Base-by-base conservation (phyloP, 2,329 filamentous ascomycete species). In the Ceratocystis huliohia region DNA sequence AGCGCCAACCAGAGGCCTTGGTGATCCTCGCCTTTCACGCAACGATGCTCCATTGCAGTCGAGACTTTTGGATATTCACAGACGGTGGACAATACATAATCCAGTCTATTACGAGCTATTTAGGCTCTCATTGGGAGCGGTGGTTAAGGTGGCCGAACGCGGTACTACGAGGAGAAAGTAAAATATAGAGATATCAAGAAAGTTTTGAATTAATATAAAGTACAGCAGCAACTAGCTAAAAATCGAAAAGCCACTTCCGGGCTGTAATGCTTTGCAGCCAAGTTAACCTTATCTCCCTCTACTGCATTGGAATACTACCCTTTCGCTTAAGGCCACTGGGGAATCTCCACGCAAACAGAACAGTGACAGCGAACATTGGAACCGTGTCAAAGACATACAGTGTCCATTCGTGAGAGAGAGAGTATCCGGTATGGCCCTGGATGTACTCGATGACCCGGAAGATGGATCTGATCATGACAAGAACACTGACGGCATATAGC, bases 401-500 rank as follows among this genome's bases (percentile, higher is more conserved):
- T 45, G 74, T 77, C 0, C 71, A 69, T 69, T 80, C 78, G 45
- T 78, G 74, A 1, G 72, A 73, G 56, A 79, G 74, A 0, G 79
- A 69, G 7, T 75, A 77, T 0, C 78, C 78, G 0, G 66, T 71
- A 6, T 76, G 74, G 1, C 78, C 78, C 68, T 78, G 73, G 0
- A 75, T 67, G 67, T 81, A 82, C 70, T 82, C 80, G 3, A 81
- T 68, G 1, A 79, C 75, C 5, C 80, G 74, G 64, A 81, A 79
- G 22, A 80, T 69, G 62, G 76, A 78, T 53, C 80, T 72, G 4
- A 80, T 71, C 20, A 79, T 73, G 65, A 82, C 81, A 5, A 80
- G 69, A 0, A 69, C 61, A 53, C 75, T 76, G 1, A 72, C 72
- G 1, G 69, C 56, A 53, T 76, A 75, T 0, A 77, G 71, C 1